Base-by-base conservation (phyloP, 1,284 basidiomycete genomes). In the Cryptococcus sp. region DNA sequence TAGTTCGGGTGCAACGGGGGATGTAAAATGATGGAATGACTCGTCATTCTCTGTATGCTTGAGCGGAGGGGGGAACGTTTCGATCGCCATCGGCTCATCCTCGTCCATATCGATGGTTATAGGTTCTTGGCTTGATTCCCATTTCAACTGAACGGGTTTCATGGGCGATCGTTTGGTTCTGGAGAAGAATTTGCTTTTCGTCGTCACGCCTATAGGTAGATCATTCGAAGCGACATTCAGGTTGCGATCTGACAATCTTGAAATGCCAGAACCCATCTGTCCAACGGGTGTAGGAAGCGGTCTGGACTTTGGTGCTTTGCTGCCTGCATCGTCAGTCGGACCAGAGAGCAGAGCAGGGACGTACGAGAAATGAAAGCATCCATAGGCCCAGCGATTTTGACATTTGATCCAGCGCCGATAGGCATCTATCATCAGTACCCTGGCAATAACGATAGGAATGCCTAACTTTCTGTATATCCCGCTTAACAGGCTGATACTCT, bases 401-500 rank as follows among this genome's bases (percentile, higher is more conserved):
- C 14, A 14, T 45, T 41, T 16, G 23, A 19, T 39, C 16, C 36
- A 39, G 36, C 36, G 5, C 14, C 36, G 14, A 39, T 39, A 4
- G 14, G 28, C 28, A 28, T 28, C 28, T 28, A 11, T 11, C 28
- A 28, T 31, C 9, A 36, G 24, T 28, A 28, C 21, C 3, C 28
- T 7, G 3, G 31, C 11, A 28, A 28, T 28, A 5, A 28, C 28
- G n/a, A n/a, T 3, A n/a, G 23, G 14, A 22, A 18, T 22, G 18
- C 28, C 40, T 39, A 18, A 22, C 18, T 24, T 43, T 43, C 37
- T 22, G 24, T 3, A 21, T 5, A 24, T 18, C 34, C 31, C 36
- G 16, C 23, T 41, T 48, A n/a, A 32, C 32, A 23, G 70, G 67
- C 39, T 58, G 36, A 53, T 56, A 91, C 9, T 75, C 70, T 10